phyloP scores from a whole-genome alignment of 169 alveolate genomes.

The Plasmodium malariae region DNA sequence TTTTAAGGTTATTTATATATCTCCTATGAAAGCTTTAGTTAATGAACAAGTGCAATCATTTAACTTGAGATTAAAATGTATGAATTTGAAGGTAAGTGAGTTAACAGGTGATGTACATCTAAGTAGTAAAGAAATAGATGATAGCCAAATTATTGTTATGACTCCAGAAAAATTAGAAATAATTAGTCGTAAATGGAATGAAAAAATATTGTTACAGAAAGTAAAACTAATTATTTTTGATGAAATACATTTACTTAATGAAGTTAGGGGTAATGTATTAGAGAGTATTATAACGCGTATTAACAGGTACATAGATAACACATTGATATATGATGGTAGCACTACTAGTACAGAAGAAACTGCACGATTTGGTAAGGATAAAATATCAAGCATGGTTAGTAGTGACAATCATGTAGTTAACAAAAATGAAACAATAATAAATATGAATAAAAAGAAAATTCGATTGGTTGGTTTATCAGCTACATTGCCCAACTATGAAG shows the following conservation, averaged over 20 bases:
- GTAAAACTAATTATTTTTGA: conserved; percentile 98
- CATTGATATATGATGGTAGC: conserved; percentile 77
- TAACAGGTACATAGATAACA: conserved; percentile 88
- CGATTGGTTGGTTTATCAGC: conserved; percentile 99
- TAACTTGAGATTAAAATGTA: conserved; percentile 83
- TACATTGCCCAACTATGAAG: conserved; percentile 99
- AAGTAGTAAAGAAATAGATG: conserved; percentile 96
- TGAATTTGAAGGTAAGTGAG: conserved; percentile 95
- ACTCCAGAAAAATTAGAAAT: conserved; percentile 99
- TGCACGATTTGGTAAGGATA: not conserved
- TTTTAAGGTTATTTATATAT: conserved; percentile 98
- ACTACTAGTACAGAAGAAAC: not conserved
- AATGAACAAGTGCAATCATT: conserved; percentile 93
- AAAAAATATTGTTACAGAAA: conserved; percentile 92
- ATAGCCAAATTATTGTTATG: conserved; percentile 98
- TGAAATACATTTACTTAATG: conserved; percentile 99
- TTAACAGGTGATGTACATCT: conserved; percentile 97
- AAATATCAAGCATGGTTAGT: not conserved
- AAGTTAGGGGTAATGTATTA: conserved; percentile 99
- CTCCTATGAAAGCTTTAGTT: conserved; percentile 99
- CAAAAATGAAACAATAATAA: not conserved
- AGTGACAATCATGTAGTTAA: not conserved
- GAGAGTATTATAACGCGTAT: conserved; percentile 99
- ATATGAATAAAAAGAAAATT: conserved; percentile 28
- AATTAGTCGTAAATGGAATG: conserved; percentile 98